Conservation (phyloP, 208 protist genomes). For the Leishmania aethiopica region DNA sequence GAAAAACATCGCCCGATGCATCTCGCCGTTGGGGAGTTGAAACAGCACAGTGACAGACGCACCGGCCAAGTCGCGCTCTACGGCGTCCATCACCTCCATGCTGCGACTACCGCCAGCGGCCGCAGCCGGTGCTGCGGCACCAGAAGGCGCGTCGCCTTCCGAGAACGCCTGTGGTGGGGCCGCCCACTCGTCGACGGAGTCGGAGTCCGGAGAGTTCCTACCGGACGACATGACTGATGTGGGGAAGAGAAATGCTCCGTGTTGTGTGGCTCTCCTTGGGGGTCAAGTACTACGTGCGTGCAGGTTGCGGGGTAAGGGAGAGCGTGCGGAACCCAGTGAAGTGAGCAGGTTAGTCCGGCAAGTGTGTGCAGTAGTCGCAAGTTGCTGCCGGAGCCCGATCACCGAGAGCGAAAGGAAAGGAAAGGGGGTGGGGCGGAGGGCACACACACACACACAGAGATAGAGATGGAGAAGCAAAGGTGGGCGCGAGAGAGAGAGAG, state of each 20-base stretch:
- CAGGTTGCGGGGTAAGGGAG: neutral
- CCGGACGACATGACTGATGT: constrained; percentile 15
- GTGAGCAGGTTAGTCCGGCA: neutral
- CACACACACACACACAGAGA: neutral
- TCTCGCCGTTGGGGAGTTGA: constrained; percentile 43
- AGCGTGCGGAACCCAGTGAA: neutral
- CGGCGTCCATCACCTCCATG: constrained; percentile 45
- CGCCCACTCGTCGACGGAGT: constrained; percentile 83
- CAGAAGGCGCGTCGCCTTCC: constrained; percentile 6
- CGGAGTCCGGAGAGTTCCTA: constrained; percentile 9
- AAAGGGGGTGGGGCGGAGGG: neutral
- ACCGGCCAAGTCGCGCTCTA: constrained; percentile 74
- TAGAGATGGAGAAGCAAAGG: neutral
- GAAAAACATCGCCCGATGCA: constrained; percentile 44
- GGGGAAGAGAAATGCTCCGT: neutral
- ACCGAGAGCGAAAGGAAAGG: neutral
- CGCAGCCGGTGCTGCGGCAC: neutral
- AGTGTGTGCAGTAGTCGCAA: neutral
- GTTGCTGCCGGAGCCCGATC: neutral
- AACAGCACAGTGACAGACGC: constrained; percentile 51
- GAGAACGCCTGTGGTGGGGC: constrained; percentile 24
- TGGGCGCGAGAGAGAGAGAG: neutral
- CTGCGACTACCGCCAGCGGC: constrained; percentile 12
- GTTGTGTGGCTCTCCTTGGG: neutral
- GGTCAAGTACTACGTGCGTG: neutral